Evolutionary conservation across 1,139 yeast genomes (phyloP).

Genomic region (Kodamaea sp.): DNA sequence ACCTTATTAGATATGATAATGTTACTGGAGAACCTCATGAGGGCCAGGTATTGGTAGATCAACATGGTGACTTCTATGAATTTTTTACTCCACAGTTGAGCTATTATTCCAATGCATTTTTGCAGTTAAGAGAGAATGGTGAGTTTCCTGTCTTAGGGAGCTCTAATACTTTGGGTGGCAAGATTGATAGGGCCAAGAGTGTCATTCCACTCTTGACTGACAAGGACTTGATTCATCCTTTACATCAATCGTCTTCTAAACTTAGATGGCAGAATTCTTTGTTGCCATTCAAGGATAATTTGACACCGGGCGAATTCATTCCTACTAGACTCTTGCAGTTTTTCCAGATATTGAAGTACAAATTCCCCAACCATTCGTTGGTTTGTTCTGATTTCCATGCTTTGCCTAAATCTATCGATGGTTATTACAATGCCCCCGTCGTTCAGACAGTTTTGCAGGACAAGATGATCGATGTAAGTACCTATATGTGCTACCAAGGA

Average conservation of each 20-base stretch:
- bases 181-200: conserved; percentile 27
- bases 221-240: conserved; percentile 42
- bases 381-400: conserved; percentile 73
- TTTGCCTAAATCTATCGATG: conserved; percentile 61
- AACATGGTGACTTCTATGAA: conserved; percentile 75
- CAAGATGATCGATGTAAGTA: conserved; percentile 66
- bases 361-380: conserved; percentile 76
- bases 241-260: conserved; percentile 37
- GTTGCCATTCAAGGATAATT: conserved; percentile 64
- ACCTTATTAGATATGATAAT: conserved; percentile 74
- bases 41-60: conserved; percentile 76
- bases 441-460: conserved; percentile 77
- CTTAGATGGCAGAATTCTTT: conserved; percentile 32
- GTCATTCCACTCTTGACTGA: conserved; percentile 31
- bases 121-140: conserved; percentile 56
- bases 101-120: conserved; percentile 54
- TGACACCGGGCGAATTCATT: conserved; percentile 75
- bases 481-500: conserved; percentile 83
- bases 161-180: conserved; percentile 22
- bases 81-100: conserved; percentile 71
- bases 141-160: conserved; percentile 32
- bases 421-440: conserved; percentile 72
- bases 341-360: conserved; percentile 59
- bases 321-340: conserved; percentile 76
- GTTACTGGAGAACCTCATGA: conserved; percentile 69